Conservation (phyloP, 352 stramenopile genomes). For the Peronospora farinosa region DNA sequence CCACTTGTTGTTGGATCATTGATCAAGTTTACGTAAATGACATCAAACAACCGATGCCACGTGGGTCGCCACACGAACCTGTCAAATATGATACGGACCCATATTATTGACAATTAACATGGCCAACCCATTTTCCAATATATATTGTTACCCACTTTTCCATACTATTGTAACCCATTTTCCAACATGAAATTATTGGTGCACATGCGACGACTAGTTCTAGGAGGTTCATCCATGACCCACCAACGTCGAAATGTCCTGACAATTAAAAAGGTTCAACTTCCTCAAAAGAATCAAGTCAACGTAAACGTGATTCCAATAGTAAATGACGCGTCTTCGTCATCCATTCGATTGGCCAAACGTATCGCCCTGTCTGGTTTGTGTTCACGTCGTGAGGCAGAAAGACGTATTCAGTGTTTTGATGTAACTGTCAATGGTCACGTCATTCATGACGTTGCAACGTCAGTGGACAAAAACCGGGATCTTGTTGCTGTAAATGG, state of each 20-base stretch:
- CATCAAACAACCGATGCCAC: constrained; percentile 11
- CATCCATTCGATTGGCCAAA: constrained; percentile 61
- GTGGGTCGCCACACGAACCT: constrained; percentile 1
- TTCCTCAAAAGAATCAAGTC: neutral
- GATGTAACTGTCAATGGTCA: constrained; percentile 75
- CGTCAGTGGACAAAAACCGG: constrained; percentile 43
- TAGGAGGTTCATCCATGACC: neutral
- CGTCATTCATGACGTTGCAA: constrained; percentile 48
- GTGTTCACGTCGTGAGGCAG: constrained; percentile 77
- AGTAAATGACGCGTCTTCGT: neutral
- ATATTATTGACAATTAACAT: too few relatives aligned
- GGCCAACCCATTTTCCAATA: neutral
- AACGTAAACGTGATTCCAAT: neutral
- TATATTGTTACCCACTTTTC: too few relatives aligned
- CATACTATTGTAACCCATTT: neutral
- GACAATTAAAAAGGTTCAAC: constrained; percentile 47
- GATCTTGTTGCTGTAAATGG: constrained; percentile 60
- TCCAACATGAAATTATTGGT: neutral
- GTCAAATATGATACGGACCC: neutral
- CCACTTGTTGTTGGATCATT: constrained; percentile 83
- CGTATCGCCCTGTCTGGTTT: constrained; percentile 75
- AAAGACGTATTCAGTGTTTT: constrained; percentile 68
- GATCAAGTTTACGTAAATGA: constrained; percentile 16
- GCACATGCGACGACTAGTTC: too few relatives aligned
- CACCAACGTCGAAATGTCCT: constrained; percentile 27